phyloP scores from a whole-genome alignment of 768 basidiomycete species.

The Russula lepida region DNA sequence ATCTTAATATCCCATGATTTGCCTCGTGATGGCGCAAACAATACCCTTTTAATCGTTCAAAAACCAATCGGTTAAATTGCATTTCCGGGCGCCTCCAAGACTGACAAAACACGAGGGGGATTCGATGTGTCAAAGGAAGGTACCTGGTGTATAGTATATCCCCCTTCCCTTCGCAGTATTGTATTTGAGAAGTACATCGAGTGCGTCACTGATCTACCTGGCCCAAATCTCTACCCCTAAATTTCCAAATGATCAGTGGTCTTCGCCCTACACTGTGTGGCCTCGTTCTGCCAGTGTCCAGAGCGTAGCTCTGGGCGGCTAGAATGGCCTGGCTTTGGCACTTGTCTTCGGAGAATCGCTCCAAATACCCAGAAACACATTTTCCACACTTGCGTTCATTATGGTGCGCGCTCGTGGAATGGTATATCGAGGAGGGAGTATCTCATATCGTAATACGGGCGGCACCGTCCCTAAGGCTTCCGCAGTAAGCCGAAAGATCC shows the following conservation, averaged over 20 bases:
- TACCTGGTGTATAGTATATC: not conserved
- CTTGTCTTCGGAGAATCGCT: not conserved
- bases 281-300: not conserved
- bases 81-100: not conserved
- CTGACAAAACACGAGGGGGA: not conserved
- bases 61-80: not conserved
- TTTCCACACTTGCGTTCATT: not conserved
- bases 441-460: not conserved
- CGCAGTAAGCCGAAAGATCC: not conserved
- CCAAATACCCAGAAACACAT: not conserved
- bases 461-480: too few species aligned
- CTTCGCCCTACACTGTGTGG: not conserved
- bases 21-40: not conserved
- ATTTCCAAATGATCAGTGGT: not conserved
- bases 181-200: not conserved
- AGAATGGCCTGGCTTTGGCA: not conserved
- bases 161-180: not conserved
- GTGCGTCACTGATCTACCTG: not conserved
- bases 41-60: too few species aligned
- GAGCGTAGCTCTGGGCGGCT: not conserved
- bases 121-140: not conserved
- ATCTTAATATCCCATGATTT: too few species aligned
- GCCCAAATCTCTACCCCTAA: not conserved
- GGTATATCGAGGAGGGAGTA: not conserved
- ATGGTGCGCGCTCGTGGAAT: not conserved